Base-by-base conservation (phyloP, 106 monocot genomes). In the Vanilla planifolia region DNA sequence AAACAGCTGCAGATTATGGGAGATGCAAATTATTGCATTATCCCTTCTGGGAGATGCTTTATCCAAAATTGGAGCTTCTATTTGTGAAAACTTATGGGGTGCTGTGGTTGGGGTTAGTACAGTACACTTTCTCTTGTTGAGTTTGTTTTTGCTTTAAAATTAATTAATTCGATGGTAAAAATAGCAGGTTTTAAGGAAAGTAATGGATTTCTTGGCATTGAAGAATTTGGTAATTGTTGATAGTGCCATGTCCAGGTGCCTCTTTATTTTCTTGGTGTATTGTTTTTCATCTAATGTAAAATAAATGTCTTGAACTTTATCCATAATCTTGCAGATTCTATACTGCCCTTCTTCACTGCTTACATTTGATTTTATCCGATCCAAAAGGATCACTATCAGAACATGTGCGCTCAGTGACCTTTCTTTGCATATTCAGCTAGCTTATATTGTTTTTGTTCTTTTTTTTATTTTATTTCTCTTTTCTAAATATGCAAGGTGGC, bases 321-420 rank as follows among this genome's bases (percentile, higher is more conserved):
- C 10, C 41, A 26, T 15, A 43, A 44, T 76, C 50, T 72, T 67
- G 63, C 66, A 95, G 94, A 78, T 87, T 87, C 55, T 91, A 77
- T 73, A 34, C 75, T 51, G 39, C 68, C 16, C 80, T 96, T 84
- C 67, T 96, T 58, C 71, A 75, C 61, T 91, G 87, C 75, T 68
- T 96, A 35, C 96, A 96, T 75, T 48, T 84, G 74, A 69, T 88
- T 67, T 79, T 96, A 72, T 69, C 81, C 43, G 69, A 81, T 51
- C 81, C 96, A 61, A 87, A 87, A 72, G 83, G 81, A 27, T 80
- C 90, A 33, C 59, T 90, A 57, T 83, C 90, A 47, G 86, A 69
- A 32, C 91, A 91, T 81, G 96, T 96, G 81, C 43, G 78, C 53
- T 48, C 27, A 11, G n/a, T 69, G 66, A 39, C 17, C 34, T 55